phyloP scores from a whole-genome alignment of 345 rosid species.

The Arabidopsis thaliana region DNA sequence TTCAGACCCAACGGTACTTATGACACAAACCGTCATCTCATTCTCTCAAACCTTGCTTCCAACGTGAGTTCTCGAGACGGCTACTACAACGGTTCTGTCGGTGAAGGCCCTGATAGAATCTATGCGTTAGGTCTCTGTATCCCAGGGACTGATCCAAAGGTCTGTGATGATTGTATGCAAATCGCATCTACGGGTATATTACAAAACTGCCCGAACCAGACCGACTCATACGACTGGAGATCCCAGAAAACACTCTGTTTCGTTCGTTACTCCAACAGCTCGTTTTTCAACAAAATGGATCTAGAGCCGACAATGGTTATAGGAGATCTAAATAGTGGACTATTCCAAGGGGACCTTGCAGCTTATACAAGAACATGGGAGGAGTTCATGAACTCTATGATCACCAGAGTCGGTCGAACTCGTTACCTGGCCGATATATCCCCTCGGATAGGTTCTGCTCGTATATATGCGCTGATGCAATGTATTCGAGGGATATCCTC shows the following conservation, averaged over 20 bases:
- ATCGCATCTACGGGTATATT: conserved; percentile 6
- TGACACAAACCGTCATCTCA: conserved; percentile 37
- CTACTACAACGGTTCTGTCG: conserved; percentile 41
- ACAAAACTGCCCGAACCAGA: conserved; percentile 42
- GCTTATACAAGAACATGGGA: conserved; percentile 18
- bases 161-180: conserved; percentile 44
- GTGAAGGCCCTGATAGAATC: conserved; percentile 23
- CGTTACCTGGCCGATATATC: conserved; percentile 22
- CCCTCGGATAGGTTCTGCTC: neutral
- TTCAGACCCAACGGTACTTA: conserved; percentile 31
- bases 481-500: conserved; percentile 31
- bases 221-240: conserved; percentile 48
- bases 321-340: neutral
- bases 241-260: conserved; percentile 39
- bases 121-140: conserved; percentile 47
- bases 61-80: conserved; percentile 29
- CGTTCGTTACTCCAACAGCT: conserved; percentile 51
- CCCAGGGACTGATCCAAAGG: conserved; percentile 17
- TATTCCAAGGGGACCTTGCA: conserved; percentile 16
- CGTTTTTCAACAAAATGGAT: conserved; percentile 25
- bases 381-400: conserved; percentile 9
- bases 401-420: neutral
- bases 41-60: conserved; percentile 41
- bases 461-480: conserved; percentile 32
- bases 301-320: neutral